phyloP scores from a whole-genome alignment of 2,329 filamentous ascomycete species.

The Furcasterigmium furcatum region DNA sequence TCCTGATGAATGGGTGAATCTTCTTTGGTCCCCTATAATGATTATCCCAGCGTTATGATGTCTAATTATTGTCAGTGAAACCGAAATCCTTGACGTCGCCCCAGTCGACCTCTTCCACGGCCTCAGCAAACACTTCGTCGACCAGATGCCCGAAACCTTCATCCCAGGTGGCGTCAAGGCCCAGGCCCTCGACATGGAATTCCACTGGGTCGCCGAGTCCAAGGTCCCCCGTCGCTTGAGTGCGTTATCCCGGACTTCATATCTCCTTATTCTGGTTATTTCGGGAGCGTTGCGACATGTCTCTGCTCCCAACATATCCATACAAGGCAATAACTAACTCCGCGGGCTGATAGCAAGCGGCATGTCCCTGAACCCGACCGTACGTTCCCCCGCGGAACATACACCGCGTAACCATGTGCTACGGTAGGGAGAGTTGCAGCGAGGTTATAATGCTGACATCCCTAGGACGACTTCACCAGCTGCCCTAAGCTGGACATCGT shows the following conservation, averaged over 20 bases:
- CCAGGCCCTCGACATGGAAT: slow-evolving; percentile 21
- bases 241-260: too few species aligned
- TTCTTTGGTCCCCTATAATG: not conserved
- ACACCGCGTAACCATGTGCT: not conserved
- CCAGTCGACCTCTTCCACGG: slow-evolving; percentile 24
- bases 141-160: slow-evolving; percentile 11
- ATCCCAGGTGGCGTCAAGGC: slow-evolving; percentile 10
- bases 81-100: slow-evolving; percentile 29
- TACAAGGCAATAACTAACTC: too few species aligned
- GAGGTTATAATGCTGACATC: too few species aligned
- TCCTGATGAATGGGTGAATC: slow-evolving; percentile 20
- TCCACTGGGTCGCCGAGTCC: slow-evolving; percentile 30
- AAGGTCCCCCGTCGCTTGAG: too few species aligned
- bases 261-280: too few species aligned
- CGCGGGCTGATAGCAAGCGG: too few species aligned
- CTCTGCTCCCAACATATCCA: too few species aligned
- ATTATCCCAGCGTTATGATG: too few species aligned
- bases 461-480: slow-evolving; percentile 31
- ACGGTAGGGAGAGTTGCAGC: too few species aligned
- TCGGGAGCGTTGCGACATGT: too few species aligned
- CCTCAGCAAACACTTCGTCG: slow-evolving; percentile 13
- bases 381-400: slow-evolving; percentile 7
- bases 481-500: slow-evolving; percentile 37
- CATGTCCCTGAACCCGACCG: slow-evolving; percentile 24
- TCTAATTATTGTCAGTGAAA: too few species aligned